Evolutionary conservation across 257 asterid genomes (phyloP).

Genomic region (Paraleonurus japonicus): DNA sequence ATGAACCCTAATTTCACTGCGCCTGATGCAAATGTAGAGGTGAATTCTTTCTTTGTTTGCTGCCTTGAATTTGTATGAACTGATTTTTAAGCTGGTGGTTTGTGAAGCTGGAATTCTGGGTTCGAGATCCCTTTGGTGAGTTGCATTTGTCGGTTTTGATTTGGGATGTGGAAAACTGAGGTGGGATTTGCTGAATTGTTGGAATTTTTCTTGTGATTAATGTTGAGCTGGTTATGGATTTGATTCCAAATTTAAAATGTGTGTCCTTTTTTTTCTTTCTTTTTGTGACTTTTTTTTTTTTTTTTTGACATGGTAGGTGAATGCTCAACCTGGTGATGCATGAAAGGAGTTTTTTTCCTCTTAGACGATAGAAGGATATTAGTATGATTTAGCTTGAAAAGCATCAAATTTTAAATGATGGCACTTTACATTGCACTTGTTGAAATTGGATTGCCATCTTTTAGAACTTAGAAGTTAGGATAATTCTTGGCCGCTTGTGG

Average conservation of each 20-base stretch:
- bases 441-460: conserved; percentile 19
- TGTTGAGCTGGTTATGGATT: conserved; percentile 18
- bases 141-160: conserved; percentile 28
- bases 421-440: conserved; percentile 11
- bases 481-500: neutral
- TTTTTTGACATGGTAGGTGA: conserved; percentile 8
- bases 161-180: conserved; percentile 26
- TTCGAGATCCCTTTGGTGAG: neutral
- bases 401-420: neutral
- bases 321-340: conserved; percentile 22
- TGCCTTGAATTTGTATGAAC: neutral
- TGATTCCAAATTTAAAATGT: neutral
- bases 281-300: neutral
- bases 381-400: conserved; percentile 21
- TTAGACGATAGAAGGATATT: neutral
- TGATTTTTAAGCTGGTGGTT: conserved; percentile 1
- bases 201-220: neutral
- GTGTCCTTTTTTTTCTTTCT: neutral
- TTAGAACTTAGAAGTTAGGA: too few relatives aligned
- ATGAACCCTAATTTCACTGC: conserved; percentile 37
- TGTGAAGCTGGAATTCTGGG: conserved; percentile 28
- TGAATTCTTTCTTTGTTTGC: neutral
- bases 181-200: conserved; percentile 27
- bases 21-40: conserved; percentile 38
- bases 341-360: neutral